Evolutionary conservation across 1,284 basidiomycete genomes (phyloP), one percentile per base, ranked within the genome.

Genomic region (Ganoderma meredithae): DNA sequence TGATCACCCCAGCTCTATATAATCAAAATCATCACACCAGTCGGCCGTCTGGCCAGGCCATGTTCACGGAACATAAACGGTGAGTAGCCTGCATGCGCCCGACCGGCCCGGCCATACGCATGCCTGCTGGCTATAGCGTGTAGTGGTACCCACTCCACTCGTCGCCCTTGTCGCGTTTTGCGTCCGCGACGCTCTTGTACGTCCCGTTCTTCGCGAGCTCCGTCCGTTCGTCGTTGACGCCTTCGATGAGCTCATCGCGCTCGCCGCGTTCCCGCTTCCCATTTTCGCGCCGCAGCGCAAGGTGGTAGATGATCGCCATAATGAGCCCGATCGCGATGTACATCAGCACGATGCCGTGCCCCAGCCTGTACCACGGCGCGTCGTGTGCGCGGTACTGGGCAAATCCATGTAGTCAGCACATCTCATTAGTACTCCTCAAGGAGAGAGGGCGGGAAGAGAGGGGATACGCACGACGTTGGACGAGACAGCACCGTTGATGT

Each of bases 271-370:
- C 82, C 41, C 84, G 80, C 65, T 76, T 73, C 39, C 75, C 77
- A 72, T 87, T 88, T 75, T 86, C 85, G 44, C 77, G 72, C 65
- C 75, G 78, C 39, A 86, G 73, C 9, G 79, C 72, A 44, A 79
- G 41, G 64, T 79, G 76, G 72, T 85, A 83, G 43, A 80, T 40
- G 33, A 75, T 66, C 8, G 85, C 81, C 69, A 75, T 79, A 72
- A 85, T 70, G 69, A 83, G 78, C n/a, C 83, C 83, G 41, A 87
- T 81, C 53, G 76, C 78, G 68, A 87, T 82, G 78, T 86, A 87
- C 63, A 81, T 77, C 56, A 88, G 80, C 43, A 87, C 77, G 68
- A 88, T 82, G 2, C 82, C 81, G 73, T 88, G 86, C 6, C 86
- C 86, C 41, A 86, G 77, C 41, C 76, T 81, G 75, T 84, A 88